Conservation (phyloP, 73 alveolate genomes). For the Paramecium sexaurelia region DNA sequence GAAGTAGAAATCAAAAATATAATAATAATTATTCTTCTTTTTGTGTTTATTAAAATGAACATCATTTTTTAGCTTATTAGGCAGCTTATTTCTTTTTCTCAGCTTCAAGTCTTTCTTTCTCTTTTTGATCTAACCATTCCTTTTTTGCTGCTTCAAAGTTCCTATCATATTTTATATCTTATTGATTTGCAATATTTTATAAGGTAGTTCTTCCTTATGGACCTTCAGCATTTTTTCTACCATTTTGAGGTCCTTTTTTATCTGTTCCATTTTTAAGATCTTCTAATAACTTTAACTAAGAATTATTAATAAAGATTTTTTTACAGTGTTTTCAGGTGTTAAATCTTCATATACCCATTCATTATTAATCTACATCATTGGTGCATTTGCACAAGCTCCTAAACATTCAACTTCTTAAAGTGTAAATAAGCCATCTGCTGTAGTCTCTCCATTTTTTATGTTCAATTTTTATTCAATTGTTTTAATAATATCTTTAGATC, state of each 20-base stretch:
- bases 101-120: constrained; percentile 68
- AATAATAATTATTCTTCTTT: neutral
- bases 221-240: constrained; percentile 81
- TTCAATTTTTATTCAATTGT: constrained; percentile 68
- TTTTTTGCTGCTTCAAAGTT: constrained; percentile 58
- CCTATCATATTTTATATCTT: constrained; percentile 53
- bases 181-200: neutral
- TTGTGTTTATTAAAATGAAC: neutral
- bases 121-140: constrained; percentile 67
- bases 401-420: constrained; percentile 89
- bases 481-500: constrained; percentile 83
- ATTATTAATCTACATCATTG: constrained; percentile 90
- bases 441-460: constrained; percentile 76
- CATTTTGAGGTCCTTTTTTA: constrained; percentile 85
- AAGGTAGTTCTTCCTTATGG: constrained; percentile 87
- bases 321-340: constrained; percentile 82
- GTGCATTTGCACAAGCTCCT: constrained; percentile 95
- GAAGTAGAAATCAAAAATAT: neutral
- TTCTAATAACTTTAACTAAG: constrained; percentile 67
- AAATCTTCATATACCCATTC: constrained; percentile 93
- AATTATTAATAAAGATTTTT: neutral
- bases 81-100: constrained; percentile 69
- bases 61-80: constrained; percentile 51
- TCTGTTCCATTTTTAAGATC: constrained; percentile 82
- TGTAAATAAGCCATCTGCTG: constrained; percentile 87